Evolutionary conservation across 495 filamentous ascomycete species (phyloP).

Genomic region (Copromyces sp.): DNA sequence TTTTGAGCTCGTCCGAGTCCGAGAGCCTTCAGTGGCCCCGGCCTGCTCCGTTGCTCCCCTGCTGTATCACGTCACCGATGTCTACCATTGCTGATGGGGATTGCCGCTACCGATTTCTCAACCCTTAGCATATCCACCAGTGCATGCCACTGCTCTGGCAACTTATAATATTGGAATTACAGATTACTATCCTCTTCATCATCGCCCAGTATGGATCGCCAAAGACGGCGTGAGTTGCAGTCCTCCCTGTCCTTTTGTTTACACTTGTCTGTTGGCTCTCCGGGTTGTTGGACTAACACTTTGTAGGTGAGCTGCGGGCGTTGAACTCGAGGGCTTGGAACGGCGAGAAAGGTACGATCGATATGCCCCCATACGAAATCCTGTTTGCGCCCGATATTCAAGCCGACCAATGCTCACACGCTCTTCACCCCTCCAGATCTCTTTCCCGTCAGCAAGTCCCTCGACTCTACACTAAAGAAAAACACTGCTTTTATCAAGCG

Average conservation of each 20-base stretch:
- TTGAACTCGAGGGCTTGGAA: constrained; percentile 82
- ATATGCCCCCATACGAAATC: neutral
- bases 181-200: constrained; percentile 2
- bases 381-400: constrained; percentile 9
- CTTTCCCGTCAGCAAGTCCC: constrained; percentile 65
- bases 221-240: constrained; percentile 62
- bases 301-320: constrained; percentile 73
- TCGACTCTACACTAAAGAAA: constrained; percentile 96
- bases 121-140: constrained; percentile 34
- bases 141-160: constrained; percentile 30
- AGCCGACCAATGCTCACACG: constrained; percentile 4
- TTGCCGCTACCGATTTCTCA: constrained; percentile 36
- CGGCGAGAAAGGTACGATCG: constrained; percentile 63
- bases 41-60: constrained; percentile 10
- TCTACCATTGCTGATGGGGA: constrained; percentile 33
- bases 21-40: constrained; percentile 7
- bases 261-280: constrained; percentile 1
- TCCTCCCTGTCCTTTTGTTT: neutral
- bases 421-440: constrained; percentile 45
- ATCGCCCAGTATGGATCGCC: constrained; percentile 61
- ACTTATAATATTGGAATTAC: constrained; percentile 2
- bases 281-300: constrained; percentile 17
- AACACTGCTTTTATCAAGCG: constrained; percentile 99
- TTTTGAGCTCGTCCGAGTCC: neutral
- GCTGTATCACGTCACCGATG: constrained; percentile 31